phyloP scores from a whole-genome alignment of 73 alveolate species.

The Paramecium primaurelia region DNA sequence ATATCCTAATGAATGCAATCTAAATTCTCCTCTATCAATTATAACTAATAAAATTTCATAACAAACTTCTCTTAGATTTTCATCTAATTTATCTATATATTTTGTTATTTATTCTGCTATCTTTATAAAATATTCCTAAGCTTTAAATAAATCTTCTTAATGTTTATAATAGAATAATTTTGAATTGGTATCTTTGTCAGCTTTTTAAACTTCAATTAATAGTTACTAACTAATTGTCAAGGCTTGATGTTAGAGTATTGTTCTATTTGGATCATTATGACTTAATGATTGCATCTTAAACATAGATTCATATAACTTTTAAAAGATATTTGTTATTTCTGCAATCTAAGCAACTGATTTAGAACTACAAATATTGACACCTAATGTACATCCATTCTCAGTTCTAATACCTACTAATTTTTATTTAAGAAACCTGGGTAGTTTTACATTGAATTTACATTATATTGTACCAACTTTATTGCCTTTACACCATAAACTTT shows the following conservation, averaged over 20 bases:
- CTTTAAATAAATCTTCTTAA: constrained; percentile 7
- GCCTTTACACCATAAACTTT: constrained; percentile 29
- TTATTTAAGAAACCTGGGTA: background rate
- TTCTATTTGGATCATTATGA: background rate
- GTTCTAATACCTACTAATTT: constrained; percentile 29
- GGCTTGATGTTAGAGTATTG: background rate
- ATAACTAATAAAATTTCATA: background rate
- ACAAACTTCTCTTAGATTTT: background rate
- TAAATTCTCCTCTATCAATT: constrained; percentile 1
- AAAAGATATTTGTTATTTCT: background rate
- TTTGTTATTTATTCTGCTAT: background rate
- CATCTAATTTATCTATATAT: constrained; percentile 23
- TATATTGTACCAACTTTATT: background rate
- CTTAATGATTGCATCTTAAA: background rate
- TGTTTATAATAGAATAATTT: background rate
- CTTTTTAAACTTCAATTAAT: background rate
- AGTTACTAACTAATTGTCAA: background rate
- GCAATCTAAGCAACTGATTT: background rate
- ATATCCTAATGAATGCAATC: constrained; percentile 26
- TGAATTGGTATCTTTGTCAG: background rate
- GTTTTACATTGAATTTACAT: background rate
- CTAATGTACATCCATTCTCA: background rate
- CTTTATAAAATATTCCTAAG: background rate
- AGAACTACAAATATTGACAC: background rate
- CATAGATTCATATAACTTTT: background rate